Evolutionary conservation across 805 yeast genomes (phyloP), one percentile per base, ranked within the genome.

Genomic region (Yarrowia sp.): DNA sequence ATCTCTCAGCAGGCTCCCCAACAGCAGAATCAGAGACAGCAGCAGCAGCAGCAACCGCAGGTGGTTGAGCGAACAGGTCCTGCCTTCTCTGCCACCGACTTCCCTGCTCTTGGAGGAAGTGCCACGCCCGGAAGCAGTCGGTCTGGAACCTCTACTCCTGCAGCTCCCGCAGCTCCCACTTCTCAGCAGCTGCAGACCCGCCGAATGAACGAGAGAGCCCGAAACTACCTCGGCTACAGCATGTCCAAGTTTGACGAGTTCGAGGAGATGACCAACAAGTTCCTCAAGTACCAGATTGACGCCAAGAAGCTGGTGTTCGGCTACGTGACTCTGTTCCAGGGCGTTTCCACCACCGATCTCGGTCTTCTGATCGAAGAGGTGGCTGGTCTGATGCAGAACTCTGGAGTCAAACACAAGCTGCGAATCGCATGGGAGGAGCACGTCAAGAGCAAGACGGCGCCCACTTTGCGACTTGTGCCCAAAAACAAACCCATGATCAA

Each of bases 121-220:
- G 17, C 58, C 3, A 14, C 17, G 2, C 42, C 56, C 13, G 58
- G 58, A 19, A 36, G 34, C 14, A 52, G 58, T 19, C 42, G 58
- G 19, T 52, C 58, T 19, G 58, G 58, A 13, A 38, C 33, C 14
- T 52, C 58, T 9, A 52, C 58, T 9, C 58, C 58, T 15, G 30
- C 52, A 9, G 19, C 33, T 20, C 58, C 58, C 4, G 43, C 69
- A 15, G 70, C 68, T 4, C 72, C 69, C 12, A 66, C 76, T 36
- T 76, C 83, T 0, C 76, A 77, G 12, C 85, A 83, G 39, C 77
- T 81, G 49, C 89, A 86, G 71, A 83, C 80, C 70, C 78, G 82
- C 74, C 83, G 97, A 71, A 81, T 92, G 36, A 94, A 90, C 70
- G 96, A 91, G 75, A 82, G 97, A 74, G 97, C 97, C 1, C 87